A percentile compares a stretch with the other conserved stretches of the same genome.
These are phyloP conservation scores for Cubamyces lactineus DNA, from an alignment of 768 basidiomycete genomes.

Conservation along the genomic window DNA sequence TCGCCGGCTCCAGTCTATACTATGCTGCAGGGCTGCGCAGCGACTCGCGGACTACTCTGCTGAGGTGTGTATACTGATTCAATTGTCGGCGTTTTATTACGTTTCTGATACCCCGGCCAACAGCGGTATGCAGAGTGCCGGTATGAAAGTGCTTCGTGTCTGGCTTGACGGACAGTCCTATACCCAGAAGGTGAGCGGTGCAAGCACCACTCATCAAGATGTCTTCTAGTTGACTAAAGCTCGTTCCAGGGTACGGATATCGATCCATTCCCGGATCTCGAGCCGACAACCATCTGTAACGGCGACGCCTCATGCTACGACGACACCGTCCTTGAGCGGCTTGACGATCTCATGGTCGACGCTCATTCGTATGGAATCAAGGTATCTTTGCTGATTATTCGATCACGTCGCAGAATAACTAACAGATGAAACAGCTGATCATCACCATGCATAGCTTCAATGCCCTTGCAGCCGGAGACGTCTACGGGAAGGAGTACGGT, in stretches of 20 bases:
- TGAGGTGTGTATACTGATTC: conserved; percentile 2
- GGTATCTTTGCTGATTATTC: conserved; percentile 9
- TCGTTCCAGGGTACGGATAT: conserved; percentile 30
- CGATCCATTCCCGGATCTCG: conserved; percentile 37
- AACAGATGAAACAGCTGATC: conserved; percentile 12
- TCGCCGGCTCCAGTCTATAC: conserved; percentile 33
- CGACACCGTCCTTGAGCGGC: conserved; percentile 39
- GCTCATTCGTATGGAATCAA: conserved; percentile 39
- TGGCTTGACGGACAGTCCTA: conserved; percentile 31
- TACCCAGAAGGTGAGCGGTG: conserved; percentile 22
- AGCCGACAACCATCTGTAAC: conserved; percentile 38
- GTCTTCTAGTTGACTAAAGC: neutral
- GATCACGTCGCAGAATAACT: too few species aligned
- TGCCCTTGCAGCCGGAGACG: conserved; percentile 37
- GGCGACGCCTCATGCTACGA: conserved; percentile 35
- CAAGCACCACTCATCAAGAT: too few species aligned
- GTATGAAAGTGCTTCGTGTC: conserved; percentile 32
- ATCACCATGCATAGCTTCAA: conserved; percentile 37
- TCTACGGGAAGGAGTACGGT: conserved; percentile 40
- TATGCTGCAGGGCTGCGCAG: conserved; percentile 31
- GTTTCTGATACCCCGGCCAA: neutral
- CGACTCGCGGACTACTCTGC: conserved; percentile 23
- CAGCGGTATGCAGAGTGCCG: conserved; percentile 29
- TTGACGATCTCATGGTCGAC: conserved; percentile 45
- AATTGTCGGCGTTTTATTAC: too few species aligned